Conservation (phyloP, 2,329 filamentous ascomycete genomes). For the Cordyceps militaris region DNA sequence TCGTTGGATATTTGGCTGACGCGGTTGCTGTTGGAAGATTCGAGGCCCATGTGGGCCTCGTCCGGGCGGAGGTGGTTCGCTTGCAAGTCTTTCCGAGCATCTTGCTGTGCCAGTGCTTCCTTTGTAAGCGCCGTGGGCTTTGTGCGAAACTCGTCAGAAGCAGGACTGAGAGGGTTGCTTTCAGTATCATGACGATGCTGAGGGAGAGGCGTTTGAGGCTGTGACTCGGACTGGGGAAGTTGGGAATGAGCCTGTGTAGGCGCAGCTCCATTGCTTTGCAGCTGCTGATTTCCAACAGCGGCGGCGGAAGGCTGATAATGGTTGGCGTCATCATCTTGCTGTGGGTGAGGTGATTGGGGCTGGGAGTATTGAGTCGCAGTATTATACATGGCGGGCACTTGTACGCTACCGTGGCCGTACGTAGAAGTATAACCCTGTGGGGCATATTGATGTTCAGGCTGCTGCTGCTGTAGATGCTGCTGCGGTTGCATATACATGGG, state of each 20-base stretch:
- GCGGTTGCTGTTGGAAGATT: not conserved
- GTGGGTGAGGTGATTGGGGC: not conserved
- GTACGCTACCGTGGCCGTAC: not conserved
- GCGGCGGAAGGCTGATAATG: not conserved
- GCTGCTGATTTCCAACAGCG: not conserved
- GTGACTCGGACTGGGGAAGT: not conserved
- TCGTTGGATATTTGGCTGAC: constrained; percentile 9
- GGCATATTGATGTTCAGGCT: constrained; percentile 13
- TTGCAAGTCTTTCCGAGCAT: not conserved
- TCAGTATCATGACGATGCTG: not conserved
- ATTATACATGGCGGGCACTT: constrained; percentile 2
- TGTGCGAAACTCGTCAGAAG: not conserved
- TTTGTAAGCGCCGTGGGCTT: not conserved
- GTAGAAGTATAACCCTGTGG: constrained; percentile 6
- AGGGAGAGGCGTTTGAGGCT: not conserved
- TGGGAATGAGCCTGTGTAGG: not conserved
- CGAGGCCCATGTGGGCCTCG: not conserved
- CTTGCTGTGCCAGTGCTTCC: not conserved
- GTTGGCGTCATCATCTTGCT: not conserved
- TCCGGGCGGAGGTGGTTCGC: not conserved
- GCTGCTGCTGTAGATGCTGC: constrained; percentile 5
- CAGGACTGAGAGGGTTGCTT: not conserved
- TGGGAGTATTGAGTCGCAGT: not conserved
- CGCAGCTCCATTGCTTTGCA: not conserved
- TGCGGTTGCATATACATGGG: constrained; percentile 6